phyloP scores from a whole-genome alignment of 1,139 yeast species.

The Suhomyces bokatorum region DNA sequence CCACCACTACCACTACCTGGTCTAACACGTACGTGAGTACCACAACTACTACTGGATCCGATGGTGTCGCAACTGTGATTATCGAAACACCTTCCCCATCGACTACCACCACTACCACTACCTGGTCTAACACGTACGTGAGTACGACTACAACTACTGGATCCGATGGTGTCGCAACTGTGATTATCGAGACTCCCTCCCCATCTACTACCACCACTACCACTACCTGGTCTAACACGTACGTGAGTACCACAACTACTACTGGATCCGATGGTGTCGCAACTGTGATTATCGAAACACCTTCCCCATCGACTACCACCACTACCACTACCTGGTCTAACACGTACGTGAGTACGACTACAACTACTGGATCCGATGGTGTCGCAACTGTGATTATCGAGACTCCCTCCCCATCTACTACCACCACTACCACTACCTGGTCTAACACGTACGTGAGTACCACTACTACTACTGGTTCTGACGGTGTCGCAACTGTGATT shows the following conservation, averaged over 20 bases:
- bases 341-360: slow-evolving; percentile 9
- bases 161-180: slow-evolving; percentile 17
- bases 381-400: slow-evolving; percentile 20
- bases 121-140: not conserved
- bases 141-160: slow-evolving; percentile 12
- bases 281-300: slow-evolving; percentile 20
- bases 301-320: slow-evolving; percentile 18
- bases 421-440: too few relatives aligned
- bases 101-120: slow-evolving; percentile 11
- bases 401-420: too few relatives aligned
- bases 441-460: too few relatives aligned
- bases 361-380: slow-evolving; percentile 10
- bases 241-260: slow-evolving; percentile 12
- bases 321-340: slow-evolving; percentile 5
- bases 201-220: slow-evolving; percentile 16
- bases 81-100: slow-evolving; percentile 22
- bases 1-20: slow-evolving; percentile 10
- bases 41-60: slow-evolving; percentile 11
- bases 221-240: slow-evolving; percentile 1
- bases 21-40: slow-evolving; percentile 5
- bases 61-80: slow-evolving; percentile 17
- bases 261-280: slow-evolving; percentile 14
- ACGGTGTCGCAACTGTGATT: too few relatives aligned
- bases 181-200: slow-evolving; percentile 20
- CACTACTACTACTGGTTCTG: too few relatives aligned